Base-by-base conservation (phyloP, 805 yeast species). In the Pichia paraexigua region DNA sequence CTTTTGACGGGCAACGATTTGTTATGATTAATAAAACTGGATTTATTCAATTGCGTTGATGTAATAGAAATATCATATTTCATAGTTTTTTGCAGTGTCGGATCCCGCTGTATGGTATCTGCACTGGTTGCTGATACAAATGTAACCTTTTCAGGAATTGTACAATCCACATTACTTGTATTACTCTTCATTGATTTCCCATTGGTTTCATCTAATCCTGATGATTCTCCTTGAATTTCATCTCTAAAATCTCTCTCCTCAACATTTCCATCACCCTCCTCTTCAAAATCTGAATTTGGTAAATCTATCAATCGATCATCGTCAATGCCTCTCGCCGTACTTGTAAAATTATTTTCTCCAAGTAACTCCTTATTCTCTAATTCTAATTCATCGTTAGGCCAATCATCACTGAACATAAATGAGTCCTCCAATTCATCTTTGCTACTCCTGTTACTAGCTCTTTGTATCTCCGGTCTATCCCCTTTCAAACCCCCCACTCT, bases 111-210 rank as follows among this genome's bases (percentile, higher is more conserved):
- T 10, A 84, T 65, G 11, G 75, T 68, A 37, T 77, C 78, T 0
- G 90, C 90, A 11, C 77, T 78, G 56, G 78, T 78, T 1, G 90
- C 88, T 49, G 82, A 77, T 41, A 82, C 83, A 68, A 84, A 84
- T 20, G 60, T 56, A 20, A 65, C 67, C 10, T 52, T 59, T 24
- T 58, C 55, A 0, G 69, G 69, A 35, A 65, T 60, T 2, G 43
- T 40, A 6, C 49, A 45, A 10, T 52, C 56, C 18, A 62, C 51
- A 25, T 58, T 52, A 17, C 50, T 46, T 12, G 53, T 41, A 47
- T 30, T 24, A 32, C 37, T 32, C 13, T 40, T 40, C 12, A 13
- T 21, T 12, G 15, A 6, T 15, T 15, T 28, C 2, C 22, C 15
- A 13, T 27, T 18, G 12, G 30, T 18, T 32, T 15, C 37, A 32